Evolutionary conservation across 306 rosid genomes (phyloP), one percentile per base, ranked within the genome.

Genomic region (Quercus robur): DNA sequence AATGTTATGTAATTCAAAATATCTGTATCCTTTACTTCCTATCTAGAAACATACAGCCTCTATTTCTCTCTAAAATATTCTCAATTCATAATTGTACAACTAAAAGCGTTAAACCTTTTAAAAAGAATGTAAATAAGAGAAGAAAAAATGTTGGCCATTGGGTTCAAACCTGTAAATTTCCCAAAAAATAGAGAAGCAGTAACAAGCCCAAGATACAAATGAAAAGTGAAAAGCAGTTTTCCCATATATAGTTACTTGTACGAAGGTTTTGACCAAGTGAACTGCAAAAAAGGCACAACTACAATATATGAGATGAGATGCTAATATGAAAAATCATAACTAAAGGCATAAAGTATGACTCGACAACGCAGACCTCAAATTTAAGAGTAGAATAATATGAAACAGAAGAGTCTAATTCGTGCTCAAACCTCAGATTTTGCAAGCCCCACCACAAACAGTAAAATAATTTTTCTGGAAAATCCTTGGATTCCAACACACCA

Each of bases 361-460:
- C 3, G 13, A 11, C 52, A 46, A 46, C 2, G 56, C 19, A 67
- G 49, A 5, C 19, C 15, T 46, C 52, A 46, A 46, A 46, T 46
- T 46, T 46, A 46, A 3, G 52, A 46, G 15, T 46, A 0, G 52
- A 4, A 3, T 46, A 2, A 11, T 46, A 46, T 46, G 52, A 46
- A 46, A 46, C 52, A 11, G 52, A 21, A 10, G 64, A 21, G 64
- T 58, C 26, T 21, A 10, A 10, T 10, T 46, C 11, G 12, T n/a
- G 14, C 10, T 0, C 64, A 58, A 58, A 58, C 64, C 64, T 21
- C 31, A 58, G 23, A 58, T 58, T 58, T 58, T 23, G 30, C 64
- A 58, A 1, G 30, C 98, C 98, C 96, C 96, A 93, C 97, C 97
- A 93, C 71, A 93, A 93, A 81, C 94, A 93, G 88, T 91, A 91